These are phyloP conservation scores for Silybum marianum DNA, from an alignment of 129 eudicot genomes.

Conservation along the genomic window DNA sequence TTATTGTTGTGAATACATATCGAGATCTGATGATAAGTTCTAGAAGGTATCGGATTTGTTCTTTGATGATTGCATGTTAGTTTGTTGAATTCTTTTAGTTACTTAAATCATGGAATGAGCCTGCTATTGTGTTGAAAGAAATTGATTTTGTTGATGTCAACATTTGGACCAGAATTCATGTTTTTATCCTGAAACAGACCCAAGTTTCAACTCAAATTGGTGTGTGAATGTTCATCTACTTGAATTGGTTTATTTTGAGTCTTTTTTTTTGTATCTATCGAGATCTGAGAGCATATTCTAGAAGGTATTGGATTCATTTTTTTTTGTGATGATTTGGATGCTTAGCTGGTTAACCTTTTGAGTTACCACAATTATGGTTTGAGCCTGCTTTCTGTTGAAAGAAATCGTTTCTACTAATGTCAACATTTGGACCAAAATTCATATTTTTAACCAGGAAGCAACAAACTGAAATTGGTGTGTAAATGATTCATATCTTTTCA, in stretches of 20 bases:
- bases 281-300: background rate
- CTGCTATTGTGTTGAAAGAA: background rate
- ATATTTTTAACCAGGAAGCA: background rate
- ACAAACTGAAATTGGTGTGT: background rate
- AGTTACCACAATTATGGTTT: background rate
- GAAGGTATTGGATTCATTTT: background rate
- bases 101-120: background rate
- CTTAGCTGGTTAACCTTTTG: background rate
- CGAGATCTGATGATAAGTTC: constrained; percentile 12
- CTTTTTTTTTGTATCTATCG: background rate
- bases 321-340: background rate
- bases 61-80: background rate
- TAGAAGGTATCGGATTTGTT: constrained; percentile 2
- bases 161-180: background rate
- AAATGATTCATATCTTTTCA: background rate
- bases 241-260: background rate
- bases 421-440: background rate
- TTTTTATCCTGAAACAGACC: constrained; percentile 5
- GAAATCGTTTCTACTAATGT: background rate
- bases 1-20: background rate
- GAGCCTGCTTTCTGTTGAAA: background rate
- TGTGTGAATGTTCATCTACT: background rate
- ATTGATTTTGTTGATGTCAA: background rate
- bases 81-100: background rate
- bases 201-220: background rate